Conservation (phyloP, 805 yeast species). For the Ogataea methylovora region DNA sequence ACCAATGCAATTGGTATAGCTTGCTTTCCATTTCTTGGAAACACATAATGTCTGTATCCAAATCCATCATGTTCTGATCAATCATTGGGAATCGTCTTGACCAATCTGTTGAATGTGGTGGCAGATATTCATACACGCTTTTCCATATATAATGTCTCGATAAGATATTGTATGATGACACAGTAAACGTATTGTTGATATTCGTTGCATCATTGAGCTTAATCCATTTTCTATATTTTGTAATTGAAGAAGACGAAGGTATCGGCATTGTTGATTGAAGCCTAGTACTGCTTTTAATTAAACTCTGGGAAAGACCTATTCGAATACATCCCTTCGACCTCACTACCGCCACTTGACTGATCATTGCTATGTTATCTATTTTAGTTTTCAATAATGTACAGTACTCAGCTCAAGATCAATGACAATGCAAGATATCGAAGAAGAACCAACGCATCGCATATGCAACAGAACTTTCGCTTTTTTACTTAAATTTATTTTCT, state of each 20-base stretch:
- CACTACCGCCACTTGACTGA: too few species aligned
- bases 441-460: too few species aligned
- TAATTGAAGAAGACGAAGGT: slow-evolving; percentile 6
- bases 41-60: slow-evolving; percentile 50
- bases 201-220: slow-evolving; percentile 3
- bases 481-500: too few species aligned
- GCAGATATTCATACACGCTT: slow-evolving; percentile 44
- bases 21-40: slow-evolving; percentile 28
- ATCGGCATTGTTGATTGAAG: background rate
- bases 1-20: slow-evolving; percentile 20
- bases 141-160: slow-evolving; percentile 51
- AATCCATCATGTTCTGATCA: slow-evolving; percentile 28
- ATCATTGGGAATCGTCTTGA: slow-evolving; percentile 37
- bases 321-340: too few species aligned
- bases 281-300: too few species aligned
- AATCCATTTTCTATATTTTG: slow-evolving; percentile 15
- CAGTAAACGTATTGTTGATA: slow-evolving; percentile 13
- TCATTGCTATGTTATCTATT: too few species aligned
- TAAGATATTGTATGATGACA: slow-evolving; percentile 27
- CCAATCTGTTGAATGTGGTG: slow-evolving; percentile 41
- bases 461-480: too few species aligned
- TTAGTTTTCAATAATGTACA: too few species aligned
- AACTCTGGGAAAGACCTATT: too few species aligned
- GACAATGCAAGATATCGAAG: too few species aligned
- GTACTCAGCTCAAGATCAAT: too few species aligned